Conservation (phyloP, 1,139 yeast species). For the Protomyces pachydermus region DNA sequence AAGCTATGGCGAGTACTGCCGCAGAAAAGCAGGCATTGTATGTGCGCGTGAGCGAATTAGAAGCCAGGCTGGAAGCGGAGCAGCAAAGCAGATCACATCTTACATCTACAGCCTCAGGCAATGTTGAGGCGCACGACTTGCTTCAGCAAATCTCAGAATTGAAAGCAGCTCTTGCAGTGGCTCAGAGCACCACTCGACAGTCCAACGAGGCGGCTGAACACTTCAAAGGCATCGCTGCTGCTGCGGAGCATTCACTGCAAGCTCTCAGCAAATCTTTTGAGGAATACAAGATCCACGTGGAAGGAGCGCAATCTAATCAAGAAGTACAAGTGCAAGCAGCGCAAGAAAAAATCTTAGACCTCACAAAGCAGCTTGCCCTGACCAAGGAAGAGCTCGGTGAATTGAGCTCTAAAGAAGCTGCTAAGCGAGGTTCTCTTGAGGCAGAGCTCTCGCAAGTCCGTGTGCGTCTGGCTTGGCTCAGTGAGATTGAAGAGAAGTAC, state of each 20-base stretch:
- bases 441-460: conserved; percentile 41
- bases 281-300: conserved; percentile 42
- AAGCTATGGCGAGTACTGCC: conserved; percentile 46
- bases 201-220: conserved; percentile 49
- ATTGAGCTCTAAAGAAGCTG: conserved; percentile 35
- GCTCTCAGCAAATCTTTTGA: conserved; percentile 46
- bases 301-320: conserved; percentile 37
- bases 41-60: conserved; percentile 35
- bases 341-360: conserved; percentile 2
- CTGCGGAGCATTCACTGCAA: conserved; percentile 50
- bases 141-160: conserved; percentile 39
- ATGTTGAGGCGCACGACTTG: conserved; percentile 35
- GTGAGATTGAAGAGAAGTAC: conserved; percentile 41
- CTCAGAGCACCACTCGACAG: conserved; percentile 47
- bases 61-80: conserved; percentile 41
- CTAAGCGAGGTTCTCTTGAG: conserved; percentile 34
- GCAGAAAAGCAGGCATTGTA: conserved; percentile 38
- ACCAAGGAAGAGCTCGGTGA: conserved; percentile 40
- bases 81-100: conserved; percentile 41
- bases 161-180: conserved; percentile 44
- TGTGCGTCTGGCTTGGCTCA: conserved; percentile 45
- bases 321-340: conserved; percentile 31
- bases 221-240: conserved; percentile 48
- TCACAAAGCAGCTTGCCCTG: conserved; percentile 37
- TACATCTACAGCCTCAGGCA: conserved; percentile 34